Evolutionary conservation across 2,329 filamentous ascomycete genomes (phyloP).

Genomic region (Claviceps capensis): DNA sequence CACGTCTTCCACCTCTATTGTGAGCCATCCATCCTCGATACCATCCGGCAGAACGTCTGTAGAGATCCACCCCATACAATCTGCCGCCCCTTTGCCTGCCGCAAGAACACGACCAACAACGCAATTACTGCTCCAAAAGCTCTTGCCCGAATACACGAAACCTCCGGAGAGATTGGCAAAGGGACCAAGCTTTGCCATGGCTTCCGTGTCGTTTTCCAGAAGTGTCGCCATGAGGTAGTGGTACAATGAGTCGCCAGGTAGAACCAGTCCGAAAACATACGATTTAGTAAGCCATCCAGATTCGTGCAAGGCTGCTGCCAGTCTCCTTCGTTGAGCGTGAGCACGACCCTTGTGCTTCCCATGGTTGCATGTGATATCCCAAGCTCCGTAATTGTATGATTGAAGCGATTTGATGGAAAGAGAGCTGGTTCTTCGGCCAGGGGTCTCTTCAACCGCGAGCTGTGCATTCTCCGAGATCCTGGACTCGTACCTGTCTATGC

Average conservation of each 20-base stretch:
- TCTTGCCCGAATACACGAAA: conserved; percentile 49
- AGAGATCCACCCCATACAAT: conserved; percentile 58
- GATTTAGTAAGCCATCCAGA: conserved; percentile 56
- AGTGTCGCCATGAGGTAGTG: conserved; percentile 54
- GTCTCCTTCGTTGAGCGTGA: conserved; percentile 34
- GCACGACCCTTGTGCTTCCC: conserved; percentile 16
- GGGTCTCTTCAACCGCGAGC: conserved; percentile 21
- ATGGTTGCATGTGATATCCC: conserved; percentile 21
- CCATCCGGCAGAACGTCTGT: conserved; percentile 42
- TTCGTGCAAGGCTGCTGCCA: conserved; percentile 43
- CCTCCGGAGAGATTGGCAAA: conserved; percentile 50
- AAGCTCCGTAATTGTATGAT: conserved; percentile 34
- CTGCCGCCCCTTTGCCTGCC: conserved; percentile 45
- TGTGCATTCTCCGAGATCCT: conserved; percentile 35
- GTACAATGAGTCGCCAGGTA: conserved; percentile 48
- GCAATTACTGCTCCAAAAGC: conserved; percentile 56
- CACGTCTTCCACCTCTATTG: conserved; percentile 41
- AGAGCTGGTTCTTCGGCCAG: conserved; percentile 23
- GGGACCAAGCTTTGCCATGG: conserved; percentile 42
- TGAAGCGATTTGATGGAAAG: conserved; percentile 21
- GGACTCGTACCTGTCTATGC: conserved; percentile 36
- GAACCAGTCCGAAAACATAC: conserved; percentile 50
- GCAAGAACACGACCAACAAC: conserved; percentile 52
- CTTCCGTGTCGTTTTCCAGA: conserved; percentile 49
- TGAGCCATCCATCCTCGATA: conserved; percentile 42